Evolutionary conservation across 305 asterid genomes (phyloP), one percentile per base, ranked within the genome.

Genomic region (Fraxinus greggii): DNA sequence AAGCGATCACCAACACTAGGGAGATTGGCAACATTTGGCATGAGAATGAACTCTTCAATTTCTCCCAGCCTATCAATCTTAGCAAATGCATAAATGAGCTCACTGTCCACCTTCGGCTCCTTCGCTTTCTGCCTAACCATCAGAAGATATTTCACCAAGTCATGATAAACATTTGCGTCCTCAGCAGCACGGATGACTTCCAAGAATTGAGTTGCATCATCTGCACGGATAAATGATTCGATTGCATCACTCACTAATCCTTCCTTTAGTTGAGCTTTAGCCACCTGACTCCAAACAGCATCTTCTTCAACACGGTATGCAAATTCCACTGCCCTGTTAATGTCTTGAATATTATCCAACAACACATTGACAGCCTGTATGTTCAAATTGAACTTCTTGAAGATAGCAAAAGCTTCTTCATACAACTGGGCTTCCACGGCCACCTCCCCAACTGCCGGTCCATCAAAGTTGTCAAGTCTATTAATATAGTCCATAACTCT

Each of bases 241-340:
- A 97, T 97, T 76, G 99, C 99, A 86, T 97, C 99, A 63, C 98
- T 95, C 74, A 95, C 97, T 77, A 97, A 89, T 86, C 99, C 98
- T 81, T 97, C 99, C 87, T 96, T 89, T 42, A 97, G 96, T 85
- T 97, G 99, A 85, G 98, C 95, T 91, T 87, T 97, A 89, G 95
- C 99, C 78, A 97, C 99, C 84, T 93, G 98, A 80, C 99, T 97
- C 99, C 99, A 97, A 36, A 97, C 98, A 78, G 95, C 94, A 87
- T 93, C 99, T 88, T 97, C 99, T 85, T 97, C 99, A 78, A 94
- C 99, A 76, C 99, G 98, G 92, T 82, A 97, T 45, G 99, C 98
- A 88, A 92, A 97, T 86, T 97, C 99, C 79, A 94, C 99, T 2
- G 99, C 97, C 45, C 99, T 97, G 85, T 91, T 93, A 54, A 97